These are phyloP conservation scores for Pseudognaphalium luteoalbum DNA, from an alignment of 129 eudicot species.

Conservation along the genomic window DNA sequence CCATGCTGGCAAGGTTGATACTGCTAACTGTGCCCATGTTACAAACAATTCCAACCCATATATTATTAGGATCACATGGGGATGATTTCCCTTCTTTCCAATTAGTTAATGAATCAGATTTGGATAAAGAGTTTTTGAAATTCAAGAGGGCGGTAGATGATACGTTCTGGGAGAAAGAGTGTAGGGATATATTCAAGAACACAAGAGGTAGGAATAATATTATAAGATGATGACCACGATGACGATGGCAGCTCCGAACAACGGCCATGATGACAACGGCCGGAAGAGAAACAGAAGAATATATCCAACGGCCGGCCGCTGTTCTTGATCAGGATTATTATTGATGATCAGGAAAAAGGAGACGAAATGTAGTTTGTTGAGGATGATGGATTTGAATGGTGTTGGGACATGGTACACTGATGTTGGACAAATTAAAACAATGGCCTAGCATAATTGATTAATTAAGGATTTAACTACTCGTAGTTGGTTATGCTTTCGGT, in stretches of 20 bases:
- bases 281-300: not conserved
- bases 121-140: constrained; percentile 45
- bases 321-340: not conserved
- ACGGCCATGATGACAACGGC: constrained; percentile 6
- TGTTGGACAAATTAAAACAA: not conserved
- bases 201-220: not conserved
- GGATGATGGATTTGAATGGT: constrained; percentile 2
- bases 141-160: constrained; percentile 42
- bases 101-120: constrained; percentile 37
- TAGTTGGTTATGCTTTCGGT: not conserved
- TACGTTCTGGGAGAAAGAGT: constrained; percentile 22
- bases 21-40: constrained; percentile 17
- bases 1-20: constrained; percentile 37
- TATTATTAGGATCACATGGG: constrained; percentile 33
- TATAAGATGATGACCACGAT: not conserved
- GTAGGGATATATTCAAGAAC: constrained; percentile 20
- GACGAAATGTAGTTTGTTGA: not conserved
- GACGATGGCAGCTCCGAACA: not conserved
- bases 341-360: not conserved
- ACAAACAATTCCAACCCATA: constrained; percentile 61
- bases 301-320: not conserved
- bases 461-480: too few relatives aligned
- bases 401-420: constrained; percentile 10
- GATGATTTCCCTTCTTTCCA: constrained; percentile 35
- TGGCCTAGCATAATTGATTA: not conserved